Base-by-base conservation (phyloP, 192 early-diverging fungal species). In the Backusella parvicylindrica region DNA sequence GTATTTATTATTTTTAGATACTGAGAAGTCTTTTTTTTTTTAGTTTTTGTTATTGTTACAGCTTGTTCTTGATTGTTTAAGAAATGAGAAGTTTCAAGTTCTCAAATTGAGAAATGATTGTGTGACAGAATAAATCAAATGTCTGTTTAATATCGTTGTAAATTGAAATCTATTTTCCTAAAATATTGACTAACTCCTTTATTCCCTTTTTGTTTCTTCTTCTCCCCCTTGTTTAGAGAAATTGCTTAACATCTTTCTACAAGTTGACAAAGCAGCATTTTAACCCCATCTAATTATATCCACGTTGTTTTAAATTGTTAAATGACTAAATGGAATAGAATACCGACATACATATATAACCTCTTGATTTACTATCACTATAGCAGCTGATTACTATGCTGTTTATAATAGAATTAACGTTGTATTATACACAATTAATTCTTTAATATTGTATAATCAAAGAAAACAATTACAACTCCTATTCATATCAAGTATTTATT, bases 11-110 rank as follows among this genome's bases (percentile, higher is more conserved):
- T 38, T 60, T 60, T 60, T 60, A 26, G 23, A 28, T 23, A 60
- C 1, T 28, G 13, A 60, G 21, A 60, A 28, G 53, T 9, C 21
- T 38, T 11, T 38, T 1, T 53, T 11, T 60, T 60, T 12, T 23
- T 28, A 18, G 23, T 60, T 60, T 8, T 60, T 60, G 12, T 56
- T 56, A 7, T 60, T 23, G 26, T 60, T 23, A 28, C 26, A 60
- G 28, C 53, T 60, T 60, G 53, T 60, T 60, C 53, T 60, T 60
- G 53, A 60, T 13, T 60, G 53, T 28, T 23, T 60, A 60, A 60
- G 53, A 60, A 60, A 60, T 60, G 28, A 60, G 53, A 60, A 60
- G 53, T 60, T 60, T 60, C 53, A 60, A 60, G 23, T 60, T 28
- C 53, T 60, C 12, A 60, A 28, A 9, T 28, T 60, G 53, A 60